phyloP scores from a whole-genome alignment of 192 early-diverging fungal genomes.

The Backusella australiensis region DNA sequence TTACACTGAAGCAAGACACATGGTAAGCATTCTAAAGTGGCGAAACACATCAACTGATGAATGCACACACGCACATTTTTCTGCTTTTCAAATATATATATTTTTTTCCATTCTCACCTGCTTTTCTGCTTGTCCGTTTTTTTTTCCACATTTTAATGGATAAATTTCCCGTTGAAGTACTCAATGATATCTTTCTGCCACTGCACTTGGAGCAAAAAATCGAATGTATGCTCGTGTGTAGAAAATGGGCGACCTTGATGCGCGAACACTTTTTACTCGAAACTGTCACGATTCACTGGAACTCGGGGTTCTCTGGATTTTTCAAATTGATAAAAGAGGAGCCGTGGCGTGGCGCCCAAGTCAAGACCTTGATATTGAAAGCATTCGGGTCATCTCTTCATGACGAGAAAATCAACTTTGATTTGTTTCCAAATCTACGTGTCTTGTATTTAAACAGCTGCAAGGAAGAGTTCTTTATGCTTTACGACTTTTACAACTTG shows the following conservation, averaged over 20 bases:
- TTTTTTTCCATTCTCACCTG: not conserved
- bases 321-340: not conserved
- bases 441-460: not conserved
- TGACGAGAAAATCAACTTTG: not conserved
- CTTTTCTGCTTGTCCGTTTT: not conserved
- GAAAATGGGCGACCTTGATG: not conserved
- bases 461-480: not conserved
- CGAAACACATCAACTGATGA: no score
- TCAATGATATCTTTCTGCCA: not conserved
- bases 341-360: not conserved
- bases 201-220: not conserved
- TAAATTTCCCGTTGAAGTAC: not conserved
- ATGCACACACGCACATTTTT: not conserved
- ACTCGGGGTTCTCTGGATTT: not conserved
- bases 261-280: not conserved
- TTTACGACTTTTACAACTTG: not conserved
- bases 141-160: not conserved
- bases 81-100: not conserved
- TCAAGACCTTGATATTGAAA: not conserved
- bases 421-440: conserved; percentile 2
- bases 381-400: not conserved
- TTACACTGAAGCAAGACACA: no score
- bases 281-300: not conserved
- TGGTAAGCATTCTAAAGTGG: no score
- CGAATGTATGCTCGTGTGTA: not conserved